phyloP scores from a whole-genome alignment of 2,329 filamentous ascomycete genomes.

The Fusarium nisikadoi region DNA sequence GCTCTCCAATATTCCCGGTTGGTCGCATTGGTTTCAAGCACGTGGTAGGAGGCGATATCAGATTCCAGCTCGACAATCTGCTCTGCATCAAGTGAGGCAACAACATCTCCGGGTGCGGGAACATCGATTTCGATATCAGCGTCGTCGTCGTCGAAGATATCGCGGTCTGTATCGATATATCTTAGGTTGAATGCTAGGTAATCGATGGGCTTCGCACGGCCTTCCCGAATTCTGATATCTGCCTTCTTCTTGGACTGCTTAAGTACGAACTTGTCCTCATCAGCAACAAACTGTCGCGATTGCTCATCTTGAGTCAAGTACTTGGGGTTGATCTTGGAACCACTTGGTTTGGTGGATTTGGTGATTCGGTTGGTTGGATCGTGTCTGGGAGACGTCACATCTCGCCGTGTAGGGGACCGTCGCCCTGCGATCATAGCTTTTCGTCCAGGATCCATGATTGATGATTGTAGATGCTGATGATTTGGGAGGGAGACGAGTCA shows the following conservation, averaged over 20 bases:
- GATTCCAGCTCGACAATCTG: constrained; percentile 81
- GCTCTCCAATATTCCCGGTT: constrained; percentile 95
- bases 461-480: constrained; percentile 4
- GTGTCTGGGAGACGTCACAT: constrained; percentile 65
- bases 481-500: background rate
- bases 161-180: constrained; percentile 85
- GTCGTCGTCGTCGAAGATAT: constrained; percentile 87
- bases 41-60: constrained; percentile 83
- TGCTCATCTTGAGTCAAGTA: constrained; percentile 80
- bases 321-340: constrained; percentile 47
- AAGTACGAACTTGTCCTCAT: constrained; percentile 95
- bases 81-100: constrained; percentile 74
- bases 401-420: constrained; percentile 56
- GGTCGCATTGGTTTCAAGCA: constrained; percentile 79
- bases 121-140: constrained; percentile 78
- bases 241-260: constrained; percentile 99
- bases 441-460: constrained; percentile 64
- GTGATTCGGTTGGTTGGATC: constrained; percentile 67
- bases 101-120: constrained; percentile 81
- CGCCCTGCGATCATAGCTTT: constrained; percentile 64
- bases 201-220: constrained; percentile 91
- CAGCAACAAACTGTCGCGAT: constrained; percentile 85
- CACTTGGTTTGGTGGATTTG: constrained; percentile 54
- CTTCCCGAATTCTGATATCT: constrained; percentile 90
- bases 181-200: constrained; percentile 91